Evolutionary conservation across 208 protist species (phyloP).

Genomic region (Plasmodiophora brassicae): DNA sequence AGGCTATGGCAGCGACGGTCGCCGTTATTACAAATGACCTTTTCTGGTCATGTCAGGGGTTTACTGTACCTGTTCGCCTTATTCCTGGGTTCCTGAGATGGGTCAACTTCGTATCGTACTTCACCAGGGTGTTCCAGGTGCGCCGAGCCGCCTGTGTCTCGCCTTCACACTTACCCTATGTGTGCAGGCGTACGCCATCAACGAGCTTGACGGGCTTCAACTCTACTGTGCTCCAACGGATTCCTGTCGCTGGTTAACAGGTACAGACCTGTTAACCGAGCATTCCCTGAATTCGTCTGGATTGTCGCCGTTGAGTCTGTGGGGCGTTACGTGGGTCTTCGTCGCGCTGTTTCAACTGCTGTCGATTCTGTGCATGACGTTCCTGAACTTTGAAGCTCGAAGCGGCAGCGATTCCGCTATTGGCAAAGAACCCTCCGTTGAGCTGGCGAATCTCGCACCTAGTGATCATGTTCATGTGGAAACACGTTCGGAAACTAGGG

Average conservation of each 20-base stretch:
- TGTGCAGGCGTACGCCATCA: slow-evolving; percentile 1
- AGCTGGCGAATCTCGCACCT: too few relatives aligned
- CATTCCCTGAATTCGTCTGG: neutral
- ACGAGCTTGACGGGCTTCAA: neutral
- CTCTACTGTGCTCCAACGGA: neutral
- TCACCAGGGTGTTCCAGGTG: slow-evolving; percentile 6
- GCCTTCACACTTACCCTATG: neutral
- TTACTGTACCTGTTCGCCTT: neutral
- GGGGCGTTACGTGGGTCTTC: neutral
- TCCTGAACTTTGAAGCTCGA: neutral
- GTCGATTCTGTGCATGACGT: neutral
- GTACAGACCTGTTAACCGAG: neutral
- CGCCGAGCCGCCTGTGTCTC: neutral
- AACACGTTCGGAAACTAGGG: too few relatives aligned
- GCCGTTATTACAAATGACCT: too few relatives aligned
- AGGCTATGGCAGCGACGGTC: too few relatives aligned
- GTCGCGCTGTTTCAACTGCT: neutral
- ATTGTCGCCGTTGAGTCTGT: neutral
- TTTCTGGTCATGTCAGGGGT: slow-evolving; percentile 1
- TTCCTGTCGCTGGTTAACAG: neutral
- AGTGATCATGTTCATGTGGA: too few relatives aligned
- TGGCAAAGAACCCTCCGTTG: too few relatives aligned
- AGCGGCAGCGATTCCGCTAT: too few relatives aligned
- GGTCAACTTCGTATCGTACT: neutral
- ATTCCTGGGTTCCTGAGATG: neutral